Base-by-base conservation (phyloP, 352 stramenopile genomes). In the Phytophthora cryptogea region DNA sequence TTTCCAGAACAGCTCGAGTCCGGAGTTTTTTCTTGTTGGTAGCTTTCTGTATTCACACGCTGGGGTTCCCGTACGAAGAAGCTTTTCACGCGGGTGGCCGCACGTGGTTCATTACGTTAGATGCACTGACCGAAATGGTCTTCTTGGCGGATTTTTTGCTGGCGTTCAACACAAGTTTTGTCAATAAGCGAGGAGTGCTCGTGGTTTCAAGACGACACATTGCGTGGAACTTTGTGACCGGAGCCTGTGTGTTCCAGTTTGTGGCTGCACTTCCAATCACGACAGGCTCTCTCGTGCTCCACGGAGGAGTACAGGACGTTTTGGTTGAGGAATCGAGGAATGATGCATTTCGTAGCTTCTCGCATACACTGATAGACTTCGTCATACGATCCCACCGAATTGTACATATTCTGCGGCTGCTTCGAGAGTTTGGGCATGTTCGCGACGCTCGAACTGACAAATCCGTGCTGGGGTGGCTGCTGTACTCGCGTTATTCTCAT, bases 401-500 rank as follows among this genome's bases (percentile, higher is more conserved):
- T 13, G 41, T 72, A 41, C 68, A 75, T 14, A 55, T 79, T 13
- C 35, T 83, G 17, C 56, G 72, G 10, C 36, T 71, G 7, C 60
- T 76, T 16, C 45, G 66, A 8, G 55, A 59, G 1, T 55, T 68
- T 28, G 62, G 58, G 11, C 50, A 71, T 16, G 54, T 63, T 8
- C 59, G 65, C 8, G 56, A 53, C 20, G 56, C 41, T 32, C 61
- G 65, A 35, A 68, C 59, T 11, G 62, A 72, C 28, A 76, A 74
- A 5, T 74, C 64, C 3, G 46, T 81, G 4, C 61, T 70, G 41
- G 57, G 62, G 3, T 80, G 67, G 75, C 40, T 87, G 14, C 37
- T 80, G 14, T 85, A 83, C 48, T 86, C 73, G 2, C 66, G 74
- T 4, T 83, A 78, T 39, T 78, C 63, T 0, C 68, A 86, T 52